A percentile compares a stretch with the other conserved stretches of the same genome.
Evolutionary conservation across 768 basidiomycete species (phyloP).

Genomic region (Rhizopogon vinicolor): DNA sequence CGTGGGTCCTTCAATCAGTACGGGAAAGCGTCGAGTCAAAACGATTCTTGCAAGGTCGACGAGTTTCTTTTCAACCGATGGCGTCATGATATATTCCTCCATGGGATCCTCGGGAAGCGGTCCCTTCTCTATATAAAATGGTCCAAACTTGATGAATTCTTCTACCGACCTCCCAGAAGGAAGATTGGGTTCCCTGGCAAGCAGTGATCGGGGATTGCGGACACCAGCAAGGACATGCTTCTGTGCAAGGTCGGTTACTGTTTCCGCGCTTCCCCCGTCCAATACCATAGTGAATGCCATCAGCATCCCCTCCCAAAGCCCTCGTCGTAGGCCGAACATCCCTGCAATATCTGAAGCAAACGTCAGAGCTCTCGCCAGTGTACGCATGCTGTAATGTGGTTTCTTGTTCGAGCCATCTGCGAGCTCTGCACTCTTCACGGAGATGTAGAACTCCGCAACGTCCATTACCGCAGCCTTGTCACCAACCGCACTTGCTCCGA

Average conservation of each 20-base stretch:
- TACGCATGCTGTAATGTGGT: constrained; percentile 97
- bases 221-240: constrained; percentile 76
- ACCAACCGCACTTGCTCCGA: constrained; percentile 75
- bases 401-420: constrained; percentile 91
- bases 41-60: constrained; percentile 91
- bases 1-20: constrained; percentile 96
- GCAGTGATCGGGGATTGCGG: constrained; percentile 71
- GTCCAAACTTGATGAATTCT: constrained; percentile 79
- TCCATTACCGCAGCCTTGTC: constrained; percentile 89
- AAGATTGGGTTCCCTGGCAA: constrained; percentile 62
- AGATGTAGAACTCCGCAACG: constrained; percentile 84
- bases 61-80: constrained; percentile 93
- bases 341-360: constrained; percentile 83
- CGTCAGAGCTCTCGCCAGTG: constrained; percentile 82
- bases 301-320: constrained; percentile 93
- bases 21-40: constrained; percentile 83
- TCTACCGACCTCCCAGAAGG: constrained; percentile 42
- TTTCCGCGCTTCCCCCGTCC: constrained; percentile 62
- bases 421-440: constrained; percentile 76
- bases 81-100: constrained; percentile 90
- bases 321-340: constrained; percentile 75
- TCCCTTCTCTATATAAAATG: constrained; percentile 86
- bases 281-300: constrained; percentile 99
- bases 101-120: constrained; percentile 54
- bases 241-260: constrained; percentile 66